Evolutionary conservation across 371 early-diverging fungal species (phyloP).

Genomic region (Batrachochytrium dendrobatidis): DNA sequence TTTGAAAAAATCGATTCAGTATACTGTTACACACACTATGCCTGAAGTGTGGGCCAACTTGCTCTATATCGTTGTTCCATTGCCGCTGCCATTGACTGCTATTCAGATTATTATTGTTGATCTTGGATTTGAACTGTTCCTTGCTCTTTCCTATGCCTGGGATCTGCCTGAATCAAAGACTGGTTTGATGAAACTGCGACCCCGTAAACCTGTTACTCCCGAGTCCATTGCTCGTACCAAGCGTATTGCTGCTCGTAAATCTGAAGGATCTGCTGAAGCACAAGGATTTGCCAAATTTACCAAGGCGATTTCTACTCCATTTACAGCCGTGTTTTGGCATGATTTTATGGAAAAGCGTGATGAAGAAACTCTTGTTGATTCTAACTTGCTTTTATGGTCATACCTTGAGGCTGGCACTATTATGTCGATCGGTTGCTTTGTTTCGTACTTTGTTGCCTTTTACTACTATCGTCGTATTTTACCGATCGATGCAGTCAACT

Average conservation of each 20-base stretch:
- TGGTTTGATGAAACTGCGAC: slow-evolving; percentile 80
- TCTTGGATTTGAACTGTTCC: slow-evolving; percentile 85
- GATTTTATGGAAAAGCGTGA: slow-evolving; percentile 55
- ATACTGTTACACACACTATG: slow-evolving; percentile 82
- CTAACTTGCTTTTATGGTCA: slow-evolving; percentile 69
- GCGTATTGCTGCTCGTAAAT: too few relatives aligned
- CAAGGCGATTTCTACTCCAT: slow-evolving; percentile 6
- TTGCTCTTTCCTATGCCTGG: slow-evolving; percentile 87
- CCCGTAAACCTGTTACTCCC: slow-evolving; percentile 80
- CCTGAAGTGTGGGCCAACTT: slow-evolving; percentile 66
- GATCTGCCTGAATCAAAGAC: slow-evolving; percentile 73
- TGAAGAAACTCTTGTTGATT: slow-evolving; percentile 84
- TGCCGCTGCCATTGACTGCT: slow-evolving; percentile 76
- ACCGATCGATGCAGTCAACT: too few relatives aligned
- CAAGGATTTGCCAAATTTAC: background rate
- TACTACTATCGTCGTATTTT: too few relatives aligned
- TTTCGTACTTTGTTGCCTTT: slow-evolving; percentile 66
- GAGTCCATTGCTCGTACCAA: slow-evolving; percentile 59
- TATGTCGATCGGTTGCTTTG: slow-evolving; percentile 63
- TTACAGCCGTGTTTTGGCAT: slow-evolving; percentile 21
- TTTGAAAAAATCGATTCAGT: slow-evolving; percentile 87
- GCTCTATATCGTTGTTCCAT: slow-evolving; percentile 76
- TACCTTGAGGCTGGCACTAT: slow-evolving; percentile 84
- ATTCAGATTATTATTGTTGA: slow-evolving; percentile 86
- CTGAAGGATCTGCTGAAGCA: too few relatives aligned